Conservation (phyloP, 306 rosid species). For the Datisca glomerata region DNA sequence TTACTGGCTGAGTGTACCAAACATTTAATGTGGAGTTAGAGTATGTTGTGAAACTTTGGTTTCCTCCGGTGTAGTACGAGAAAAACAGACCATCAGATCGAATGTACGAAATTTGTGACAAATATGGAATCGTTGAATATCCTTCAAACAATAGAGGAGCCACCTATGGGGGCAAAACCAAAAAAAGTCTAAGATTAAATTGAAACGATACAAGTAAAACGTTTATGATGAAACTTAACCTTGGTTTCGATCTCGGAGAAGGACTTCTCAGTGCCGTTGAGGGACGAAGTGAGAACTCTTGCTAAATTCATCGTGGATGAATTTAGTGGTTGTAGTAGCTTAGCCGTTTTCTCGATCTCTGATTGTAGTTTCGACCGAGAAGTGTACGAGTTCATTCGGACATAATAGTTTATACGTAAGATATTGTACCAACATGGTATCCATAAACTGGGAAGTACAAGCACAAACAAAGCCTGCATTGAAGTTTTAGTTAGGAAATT, state of each 20-base stretch:
- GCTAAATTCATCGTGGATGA: slow-evolving; percentile 3
- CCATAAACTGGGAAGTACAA: slow-evolving; percentile 10
- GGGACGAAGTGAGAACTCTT: not conserved
- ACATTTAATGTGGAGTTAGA: slow-evolving; percentile 26
- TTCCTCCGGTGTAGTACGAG: slow-evolving; percentile 22
- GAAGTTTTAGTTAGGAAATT: not conserved
- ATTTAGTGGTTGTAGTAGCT: slow-evolving; percentile 8
- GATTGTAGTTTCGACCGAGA: not conserved
- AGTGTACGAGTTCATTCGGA: slow-evolving; percentile 1
- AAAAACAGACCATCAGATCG: slow-evolving; percentile 33
- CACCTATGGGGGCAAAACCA: slow-evolving; percentile 16
- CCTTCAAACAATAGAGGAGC: slow-evolving; percentile 43
- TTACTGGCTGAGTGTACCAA: slow-evolving; percentile 23
- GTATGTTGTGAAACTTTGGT: slow-evolving; percentile 31
- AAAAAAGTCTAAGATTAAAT: not conserved
- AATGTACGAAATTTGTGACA: slow-evolving; percentile 36
- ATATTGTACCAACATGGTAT: slow-evolving; percentile 12
- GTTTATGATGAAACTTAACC: slow-evolving; percentile 2
- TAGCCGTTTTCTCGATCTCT: slow-evolving; percentile 7
- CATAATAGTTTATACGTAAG: slow-evolving; percentile 3
- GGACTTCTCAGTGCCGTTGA: slow-evolving; percentile 6
- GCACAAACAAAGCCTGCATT: slow-evolving; percentile 14
- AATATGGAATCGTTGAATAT: slow-evolving; percentile 27
- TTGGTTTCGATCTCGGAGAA: slow-evolving; percentile 6
- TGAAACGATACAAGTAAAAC: not conserved